A percentile compares a stretch with the other conserved stretches of the same genome.
These are phyloP conservation scores for Carex pumila DNA, from an alignment of 176 grass and related monocot species.

Conservation along the genomic window DNA sequence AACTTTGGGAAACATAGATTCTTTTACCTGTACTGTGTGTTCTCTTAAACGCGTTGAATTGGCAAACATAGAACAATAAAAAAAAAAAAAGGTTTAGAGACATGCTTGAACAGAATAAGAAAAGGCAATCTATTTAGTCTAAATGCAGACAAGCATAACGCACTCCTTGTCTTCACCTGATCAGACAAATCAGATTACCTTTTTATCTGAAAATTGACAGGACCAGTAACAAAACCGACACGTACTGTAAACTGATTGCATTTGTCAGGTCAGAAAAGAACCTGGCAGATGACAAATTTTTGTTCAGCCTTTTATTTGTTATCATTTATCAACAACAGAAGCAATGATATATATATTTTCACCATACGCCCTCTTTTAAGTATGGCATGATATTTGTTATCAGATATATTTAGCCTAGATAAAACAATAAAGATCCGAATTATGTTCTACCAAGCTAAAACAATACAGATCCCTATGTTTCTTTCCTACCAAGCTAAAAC, in stretches of 20 bases:
- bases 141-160: not conserved
- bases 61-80: not conserved
- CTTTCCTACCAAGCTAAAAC: not conserved
- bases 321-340: not conserved
- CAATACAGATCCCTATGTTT: not conserved
- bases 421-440: not conserved
- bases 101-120: not conserved
- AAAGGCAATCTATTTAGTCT: not conserved
- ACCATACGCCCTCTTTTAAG: not conserved
- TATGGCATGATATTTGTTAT: not conserved
- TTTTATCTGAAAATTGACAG: too few species aligned
- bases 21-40: not conserved
- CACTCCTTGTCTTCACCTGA: too few species aligned
- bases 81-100: not conserved
- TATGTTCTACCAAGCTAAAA: too few species aligned
- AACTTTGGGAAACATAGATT: not conserved
- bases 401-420: not conserved
- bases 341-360: not conserved
- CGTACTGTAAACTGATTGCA: not conserved
- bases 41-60: not conserved
- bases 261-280: not conserved
- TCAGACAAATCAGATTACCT: too few species aligned
- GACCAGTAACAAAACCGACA: too few species aligned
- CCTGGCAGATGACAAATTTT: not conserved
- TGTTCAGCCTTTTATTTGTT: not conserved